Base-by-base conservation (phyloP, 1,284 basidiomycete species). In the Acaromyces ingoldii region DNA sequence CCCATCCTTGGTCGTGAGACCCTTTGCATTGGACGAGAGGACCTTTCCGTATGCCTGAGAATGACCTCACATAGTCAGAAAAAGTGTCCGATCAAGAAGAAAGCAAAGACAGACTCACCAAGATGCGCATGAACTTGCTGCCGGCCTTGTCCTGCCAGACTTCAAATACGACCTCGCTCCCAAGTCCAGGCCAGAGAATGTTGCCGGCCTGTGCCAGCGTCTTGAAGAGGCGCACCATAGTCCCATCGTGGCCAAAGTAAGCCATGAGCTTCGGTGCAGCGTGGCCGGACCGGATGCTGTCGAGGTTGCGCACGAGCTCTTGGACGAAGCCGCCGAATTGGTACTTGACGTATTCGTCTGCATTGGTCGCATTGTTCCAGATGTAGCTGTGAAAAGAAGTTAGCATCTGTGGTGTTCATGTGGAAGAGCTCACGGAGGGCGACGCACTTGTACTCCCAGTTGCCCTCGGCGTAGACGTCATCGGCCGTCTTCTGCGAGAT, bases 191-290 rank as follows among this genome's bases (percentile, higher is more conserved):
- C 62, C 62, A 65, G 37, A 53, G 29, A 45, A 65, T 59, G 15
- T 31, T 26, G 4, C 53, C 61, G 5, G 47, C 49, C 29, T 62
- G 43, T 6, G 58, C 62, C 10, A 66, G 21, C 1, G 45, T 45
- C 55, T 65, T 63, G 54, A 65, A 57, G 3, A 66, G 54, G 1
- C 64, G n/a, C 0, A 66, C 64, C 64, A 66, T 66, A 29, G 62
- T 66, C 2, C 64, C 64, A 33, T 66, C 64, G 49, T 66, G 64
- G 21, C 64, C 64, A 19, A 66, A 49, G 45, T 57, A 65, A 28
- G 53, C 15, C 29, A 39, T 62, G 29, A 61, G 34, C 49, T 65
- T 65, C 41, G 49, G 28, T 21, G 34, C 42, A 26, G 55, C 55
- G 13, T 48, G 31, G 0, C 53, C 55, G n/a, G 15, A 38, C 10